phyloP scores from a whole-genome alignment of 768 basidiomycete species.

The Tremella fuciformis region DNA sequence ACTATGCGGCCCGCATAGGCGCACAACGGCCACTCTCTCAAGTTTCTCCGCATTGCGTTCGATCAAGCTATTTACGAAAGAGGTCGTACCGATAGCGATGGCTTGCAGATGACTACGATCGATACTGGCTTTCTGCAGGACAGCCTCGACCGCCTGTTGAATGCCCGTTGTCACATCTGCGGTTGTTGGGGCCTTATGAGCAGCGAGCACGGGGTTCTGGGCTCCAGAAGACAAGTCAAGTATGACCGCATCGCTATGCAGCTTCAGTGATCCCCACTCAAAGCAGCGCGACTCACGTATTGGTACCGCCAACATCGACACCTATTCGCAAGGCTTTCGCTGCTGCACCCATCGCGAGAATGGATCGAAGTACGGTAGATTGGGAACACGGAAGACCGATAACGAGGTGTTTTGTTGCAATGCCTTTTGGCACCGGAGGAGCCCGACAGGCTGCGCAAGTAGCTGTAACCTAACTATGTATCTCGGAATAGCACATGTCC shows the following conservation, averaged over 20 bases:
- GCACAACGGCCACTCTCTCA: constrained; percentile 63
- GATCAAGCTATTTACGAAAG: constrained; percentile 64
- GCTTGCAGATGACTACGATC: constrained; percentile 56
- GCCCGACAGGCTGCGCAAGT: too few relatives aligned
- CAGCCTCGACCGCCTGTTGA: constrained; percentile 57
- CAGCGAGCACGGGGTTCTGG: constrained; percentile 37
- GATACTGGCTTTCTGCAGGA: constrained; percentile 54
- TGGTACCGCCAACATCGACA: constrained; percentile 39
- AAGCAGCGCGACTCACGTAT: constrained; percentile 19
- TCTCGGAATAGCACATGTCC: too few relatives aligned
- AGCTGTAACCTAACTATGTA: too few relatives aligned
- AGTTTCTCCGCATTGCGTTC: constrained; percentile 60
- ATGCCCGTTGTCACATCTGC: constrained; percentile 63
- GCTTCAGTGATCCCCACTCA: background rate
- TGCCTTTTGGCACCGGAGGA: too few relatives aligned
- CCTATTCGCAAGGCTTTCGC: constrained; percentile 26
- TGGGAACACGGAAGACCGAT: too few relatives aligned
- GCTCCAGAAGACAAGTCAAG: constrained; percentile 49
- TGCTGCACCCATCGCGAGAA: constrained; percentile 2
- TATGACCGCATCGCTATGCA: constrained; percentile 52
- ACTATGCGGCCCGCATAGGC: constrained; percentile 63
- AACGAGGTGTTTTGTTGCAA: too few relatives aligned
- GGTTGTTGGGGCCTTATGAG: constrained; percentile 60
- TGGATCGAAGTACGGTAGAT: too few relatives aligned
- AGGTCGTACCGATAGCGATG: constrained; percentile 65